Conservation (phyloP, 2,329 filamentous ascomycete genomes). For the Trichoderma koningiopsis region DNA sequence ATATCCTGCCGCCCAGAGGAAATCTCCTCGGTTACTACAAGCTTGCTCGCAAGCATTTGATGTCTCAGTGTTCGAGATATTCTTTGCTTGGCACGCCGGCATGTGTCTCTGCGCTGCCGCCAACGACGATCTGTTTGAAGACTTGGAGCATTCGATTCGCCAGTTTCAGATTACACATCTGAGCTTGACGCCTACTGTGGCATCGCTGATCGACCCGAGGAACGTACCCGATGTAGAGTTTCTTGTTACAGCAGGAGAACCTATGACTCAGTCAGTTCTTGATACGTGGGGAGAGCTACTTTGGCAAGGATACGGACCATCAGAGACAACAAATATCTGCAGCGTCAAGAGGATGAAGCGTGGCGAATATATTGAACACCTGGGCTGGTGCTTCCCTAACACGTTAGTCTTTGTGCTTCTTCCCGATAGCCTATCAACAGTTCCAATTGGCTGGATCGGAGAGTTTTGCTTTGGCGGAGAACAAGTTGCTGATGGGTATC, state of each 20-base stretch:
- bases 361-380: slow-evolving; percentile 67
- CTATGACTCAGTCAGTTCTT: slow-evolving; percentile 72
- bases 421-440: slow-evolving; percentile 48
- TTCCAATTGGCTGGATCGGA: slow-evolving; percentile 73
- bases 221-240: slow-evolving; percentile 73
- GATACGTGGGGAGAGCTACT: slow-evolving; percentile 69
- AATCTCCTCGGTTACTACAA: slow-evolving; percentile 68
- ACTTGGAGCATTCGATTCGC: slow-evolving; percentile 70
- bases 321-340: slow-evolving; percentile 87
- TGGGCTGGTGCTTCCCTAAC: slow-evolving; percentile 74
- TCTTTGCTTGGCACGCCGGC: slow-evolving; percentile 77
- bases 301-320: slow-evolving; percentile 81
- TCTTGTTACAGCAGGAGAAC: slow-evolving; percentile 79
- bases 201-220: slow-evolving; percentile 68
- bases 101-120: slow-evolving; percentile 76
- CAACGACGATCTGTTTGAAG: slow-evolving; percentile 73
- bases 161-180: slow-evolving; percentile 71
- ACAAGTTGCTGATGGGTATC: slow-evolving; percentile 76
- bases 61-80: slow-evolving; percentile 87
- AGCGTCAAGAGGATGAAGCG: slow-evolving; percentile 66
- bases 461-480: slow-evolving; percentile 87
- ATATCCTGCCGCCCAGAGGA: slow-evolving; percentile 57
- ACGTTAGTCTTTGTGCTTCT: slow-evolving; percentile 71
- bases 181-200: slow-evolving; percentile 83
- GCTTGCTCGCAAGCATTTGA: slow-evolving; percentile 85